These are phyloP conservation scores for Russula virescens DNA, from an alignment of 768 basidiomycete genomes.

Conservation along the genomic window DNA sequence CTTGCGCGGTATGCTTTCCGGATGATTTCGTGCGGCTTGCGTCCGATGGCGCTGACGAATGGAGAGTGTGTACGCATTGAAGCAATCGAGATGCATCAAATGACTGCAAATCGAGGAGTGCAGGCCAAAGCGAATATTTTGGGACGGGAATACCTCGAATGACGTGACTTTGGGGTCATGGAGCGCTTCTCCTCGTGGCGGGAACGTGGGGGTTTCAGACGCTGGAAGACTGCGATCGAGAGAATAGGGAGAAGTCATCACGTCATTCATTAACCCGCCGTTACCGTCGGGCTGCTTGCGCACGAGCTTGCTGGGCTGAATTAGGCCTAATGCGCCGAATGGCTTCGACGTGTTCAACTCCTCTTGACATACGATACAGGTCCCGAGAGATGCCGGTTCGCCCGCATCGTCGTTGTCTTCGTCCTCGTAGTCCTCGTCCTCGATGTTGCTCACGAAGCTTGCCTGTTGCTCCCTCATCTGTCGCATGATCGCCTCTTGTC, in stretches of 20 bases:
- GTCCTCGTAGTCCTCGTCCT: constrained; percentile 67
- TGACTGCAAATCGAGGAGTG: constrained; percentile 89
- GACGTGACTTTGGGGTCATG: constrained; percentile 45
- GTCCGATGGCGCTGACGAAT: constrained; percentile 82
- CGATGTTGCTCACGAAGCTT: constrained; percentile 75
- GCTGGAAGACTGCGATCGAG: constrained; percentile 50
- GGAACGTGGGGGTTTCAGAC: constrained; percentile 38
- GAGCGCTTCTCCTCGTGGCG: constrained; percentile 45
- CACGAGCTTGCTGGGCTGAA: constrained; percentile 84
- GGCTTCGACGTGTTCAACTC: constrained; percentile 65
- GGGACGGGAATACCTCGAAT: constrained; percentile 69
- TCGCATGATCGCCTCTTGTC: constrained; percentile 92
- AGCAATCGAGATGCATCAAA: constrained; percentile 95
- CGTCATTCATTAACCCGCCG: constrained; percentile 59
- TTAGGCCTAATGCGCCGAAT: constrained; percentile 80
- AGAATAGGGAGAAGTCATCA: constrained; percentile 54
- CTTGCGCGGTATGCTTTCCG: constrained; percentile 87
- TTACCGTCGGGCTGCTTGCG: constrained; percentile 70
- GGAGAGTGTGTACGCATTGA: constrained; percentile 82
- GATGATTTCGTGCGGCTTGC: constrained; percentile 89
- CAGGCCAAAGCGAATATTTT: constrained; percentile 77
- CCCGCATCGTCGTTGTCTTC: constrained; percentile 46
- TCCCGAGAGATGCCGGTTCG: constrained; percentile 61
- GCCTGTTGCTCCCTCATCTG: constrained; percentile 93
- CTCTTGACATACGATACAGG: constrained; percentile 99